phyloP scores from a whole-genome alignment of 169 alveolate species.

The Toxoplasma gondii region DNA sequence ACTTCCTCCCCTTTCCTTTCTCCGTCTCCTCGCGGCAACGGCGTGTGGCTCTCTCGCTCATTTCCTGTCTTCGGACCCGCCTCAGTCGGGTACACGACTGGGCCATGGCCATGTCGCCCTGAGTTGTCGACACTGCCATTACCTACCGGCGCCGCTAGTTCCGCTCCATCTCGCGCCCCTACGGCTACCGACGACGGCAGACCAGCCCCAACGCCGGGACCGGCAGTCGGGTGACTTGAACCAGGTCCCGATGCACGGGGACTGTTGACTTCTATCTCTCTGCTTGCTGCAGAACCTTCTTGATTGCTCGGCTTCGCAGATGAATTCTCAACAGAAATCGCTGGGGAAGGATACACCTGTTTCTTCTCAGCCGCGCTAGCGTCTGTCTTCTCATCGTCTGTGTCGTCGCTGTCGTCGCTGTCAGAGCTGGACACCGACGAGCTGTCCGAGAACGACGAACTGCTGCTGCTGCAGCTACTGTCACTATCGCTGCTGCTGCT shows the following conservation, averaged over 20 bases:
- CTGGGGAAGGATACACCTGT: neutral
- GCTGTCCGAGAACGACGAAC: neutral
- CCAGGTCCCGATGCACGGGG: neutral
- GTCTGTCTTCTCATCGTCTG: neutral
- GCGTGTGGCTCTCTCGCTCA: slow-evolving; percentile 76
- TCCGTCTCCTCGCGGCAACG: slow-evolving; percentile 70
- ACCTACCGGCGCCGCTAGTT: too few relatives aligned
- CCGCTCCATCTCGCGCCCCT: neutral
- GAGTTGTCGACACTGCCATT: too few relatives aligned
- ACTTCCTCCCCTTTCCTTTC: slow-evolving; percentile 63
- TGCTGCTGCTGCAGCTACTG: slow-evolving; percentile 36
- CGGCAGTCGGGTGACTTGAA: too few relatives aligned
- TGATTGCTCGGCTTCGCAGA: too few relatives aligned
- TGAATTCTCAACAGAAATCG: neutral
- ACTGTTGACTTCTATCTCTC: too few relatives aligned
- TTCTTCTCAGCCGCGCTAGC: neutral
- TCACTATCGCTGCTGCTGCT: neutral
- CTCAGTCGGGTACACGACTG: slow-evolving; percentile 71
- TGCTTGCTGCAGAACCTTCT: too few relatives aligned
- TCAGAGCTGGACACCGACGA: neutral
- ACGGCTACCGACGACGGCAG: too few relatives aligned
- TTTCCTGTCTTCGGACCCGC: slow-evolving; percentile 78
- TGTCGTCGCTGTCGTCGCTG: slow-evolving; percentile 7
- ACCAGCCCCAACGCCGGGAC: too few relatives aligned
- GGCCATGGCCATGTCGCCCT: neutral